A percentile compares a stretch with the other conserved stretches of the same genome.
Conservation (phyloP, 495 filamentous ascomycete species). For the Neurospora pannonica region DNA sequence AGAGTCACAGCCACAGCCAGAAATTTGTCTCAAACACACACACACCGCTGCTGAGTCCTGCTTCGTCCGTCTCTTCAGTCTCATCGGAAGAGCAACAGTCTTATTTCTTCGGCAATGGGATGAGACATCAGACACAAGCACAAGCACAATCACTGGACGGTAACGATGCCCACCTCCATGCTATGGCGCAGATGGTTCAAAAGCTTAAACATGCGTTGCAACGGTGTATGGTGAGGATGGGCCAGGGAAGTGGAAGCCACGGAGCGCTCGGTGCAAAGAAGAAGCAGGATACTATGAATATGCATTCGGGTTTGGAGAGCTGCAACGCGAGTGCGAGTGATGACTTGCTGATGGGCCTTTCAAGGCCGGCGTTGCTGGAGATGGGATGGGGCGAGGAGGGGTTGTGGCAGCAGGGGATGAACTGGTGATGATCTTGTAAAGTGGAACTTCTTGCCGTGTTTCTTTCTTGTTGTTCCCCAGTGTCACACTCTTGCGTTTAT, state of each 20-base stretch:
- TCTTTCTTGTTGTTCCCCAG: neutral
- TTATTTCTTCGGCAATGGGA: neutral
- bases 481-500: neutral
- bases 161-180: neutral
- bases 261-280: neutral
- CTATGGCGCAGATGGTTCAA: neutral
- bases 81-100: neutral
- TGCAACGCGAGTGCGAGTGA: neutral
- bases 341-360: neutral
- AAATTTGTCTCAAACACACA: neutral
- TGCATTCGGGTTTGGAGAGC: neutral
- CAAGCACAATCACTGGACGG: neutral
- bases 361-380: neutral
- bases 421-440: neutral
- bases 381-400: neutral
- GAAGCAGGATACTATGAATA: neutral
- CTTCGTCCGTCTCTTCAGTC: neutral
- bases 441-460: neutral
- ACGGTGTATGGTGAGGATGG: neutral
- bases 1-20: neutral
- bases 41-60: neutral
- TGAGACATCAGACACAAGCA: neutral
- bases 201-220: neutral
- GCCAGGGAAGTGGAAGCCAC: neutral
- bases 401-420: neutral